Evolutionary conservation across 1,139 yeast genomes (phyloP).

Genomic region (Magnusiomyces ingens): DNA sequence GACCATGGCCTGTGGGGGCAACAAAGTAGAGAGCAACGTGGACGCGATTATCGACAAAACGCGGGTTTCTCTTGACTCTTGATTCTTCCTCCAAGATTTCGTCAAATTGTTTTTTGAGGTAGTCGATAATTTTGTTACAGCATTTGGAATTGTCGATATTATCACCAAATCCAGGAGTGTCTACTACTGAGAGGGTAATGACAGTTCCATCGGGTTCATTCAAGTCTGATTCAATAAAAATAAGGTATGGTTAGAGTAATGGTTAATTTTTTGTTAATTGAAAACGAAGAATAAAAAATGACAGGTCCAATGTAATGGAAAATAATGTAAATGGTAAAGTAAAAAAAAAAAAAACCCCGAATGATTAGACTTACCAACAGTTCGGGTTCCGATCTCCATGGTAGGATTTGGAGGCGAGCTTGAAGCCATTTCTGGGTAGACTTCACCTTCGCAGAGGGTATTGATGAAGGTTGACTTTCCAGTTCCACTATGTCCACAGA

Average conservation of each 20-base stretch:
- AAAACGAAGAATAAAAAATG: neutral
- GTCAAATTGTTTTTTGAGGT: constrained; percentile 84
- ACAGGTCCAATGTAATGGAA: neutral
- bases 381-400: constrained; percentile 15
- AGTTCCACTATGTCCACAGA: constrained; percentile 65
- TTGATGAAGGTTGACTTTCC: constrained; percentile 79
- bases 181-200: constrained; percentile 52
- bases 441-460: constrained; percentile 78
- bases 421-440: constrained; percentile 35
- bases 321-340: too few relatives aligned
- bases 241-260: constrained; percentile 6
- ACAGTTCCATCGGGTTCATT: constrained; percentile 53
- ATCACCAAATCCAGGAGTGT: constrained; percentile 80
- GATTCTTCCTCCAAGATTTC: constrained; percentile 88
- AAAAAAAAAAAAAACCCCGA: too few relatives aligned
- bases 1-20: constrained; percentile 70
- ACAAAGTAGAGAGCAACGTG: constrained; percentile 68
- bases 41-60: constrained; percentile 66
- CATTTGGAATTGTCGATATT: constrained; percentile 56
- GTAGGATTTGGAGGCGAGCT: constrained; percentile 11
- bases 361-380: constrained; percentile 12
- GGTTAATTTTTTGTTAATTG: too few relatives aligned
- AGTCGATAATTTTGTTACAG: constrained; percentile 64
- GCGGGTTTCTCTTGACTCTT: constrained; percentile 76
- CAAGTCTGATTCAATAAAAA: too few relatives aligned